phyloP scores from a whole-genome alignment of 1,284 basidiomycete species.

The Vanrija sp. region DNA sequence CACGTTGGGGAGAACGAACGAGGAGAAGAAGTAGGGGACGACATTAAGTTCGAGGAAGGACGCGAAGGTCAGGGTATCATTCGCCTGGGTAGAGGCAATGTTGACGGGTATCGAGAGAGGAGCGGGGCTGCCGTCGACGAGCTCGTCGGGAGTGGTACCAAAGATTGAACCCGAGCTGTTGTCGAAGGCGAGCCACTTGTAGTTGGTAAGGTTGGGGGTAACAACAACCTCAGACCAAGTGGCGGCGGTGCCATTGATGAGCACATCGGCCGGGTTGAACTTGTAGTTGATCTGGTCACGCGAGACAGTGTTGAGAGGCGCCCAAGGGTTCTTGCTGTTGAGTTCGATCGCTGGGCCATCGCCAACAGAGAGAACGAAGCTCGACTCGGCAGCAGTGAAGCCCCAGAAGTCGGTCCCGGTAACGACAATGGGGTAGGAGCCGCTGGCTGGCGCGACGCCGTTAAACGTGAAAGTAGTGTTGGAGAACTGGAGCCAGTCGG shows the following conservation, averaged over 20 bases:
- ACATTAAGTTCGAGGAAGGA: conserved; percentile 47
- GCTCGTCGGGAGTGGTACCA: conserved; percentile 48
- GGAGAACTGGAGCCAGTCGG: conserved; percentile 54
- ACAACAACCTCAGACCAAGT: conserved; percentile 31
- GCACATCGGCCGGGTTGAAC: conserved; percentile 30
- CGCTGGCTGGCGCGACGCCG: conserved; percentile 52
- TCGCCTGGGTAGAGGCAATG: conserved; percentile 35
- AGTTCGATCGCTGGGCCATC: conserved; percentile 33
- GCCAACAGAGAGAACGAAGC: conserved; percentile 47
- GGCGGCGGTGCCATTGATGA: conserved; percentile 32
- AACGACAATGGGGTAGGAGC: conserved; percentile 44
- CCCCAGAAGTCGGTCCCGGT: conserved; percentile 49
- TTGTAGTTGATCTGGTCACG: conserved; percentile 27
- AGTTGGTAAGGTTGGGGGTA: conserved; percentile 33
- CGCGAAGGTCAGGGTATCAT: conserved; percentile 31
- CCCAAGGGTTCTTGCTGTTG: conserved; percentile 18
- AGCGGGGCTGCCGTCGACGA: conserved; percentile 47
- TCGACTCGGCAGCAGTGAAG: conserved; percentile 47
- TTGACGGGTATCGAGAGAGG: conserved; percentile 43
- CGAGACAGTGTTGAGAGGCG: conserved; percentile 31
- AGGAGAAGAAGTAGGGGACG: conserved; percentile 50
- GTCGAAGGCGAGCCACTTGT: conserved; percentile 50
- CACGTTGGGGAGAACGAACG: conserved; percentile 43
- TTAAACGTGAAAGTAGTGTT: conserved; percentile 55
- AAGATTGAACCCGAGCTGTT: conserved; percentile 33